Conservation (phyloP, 2,329 filamentous ascomycete genomes). For the Colletotrichum aenigma region DNA sequence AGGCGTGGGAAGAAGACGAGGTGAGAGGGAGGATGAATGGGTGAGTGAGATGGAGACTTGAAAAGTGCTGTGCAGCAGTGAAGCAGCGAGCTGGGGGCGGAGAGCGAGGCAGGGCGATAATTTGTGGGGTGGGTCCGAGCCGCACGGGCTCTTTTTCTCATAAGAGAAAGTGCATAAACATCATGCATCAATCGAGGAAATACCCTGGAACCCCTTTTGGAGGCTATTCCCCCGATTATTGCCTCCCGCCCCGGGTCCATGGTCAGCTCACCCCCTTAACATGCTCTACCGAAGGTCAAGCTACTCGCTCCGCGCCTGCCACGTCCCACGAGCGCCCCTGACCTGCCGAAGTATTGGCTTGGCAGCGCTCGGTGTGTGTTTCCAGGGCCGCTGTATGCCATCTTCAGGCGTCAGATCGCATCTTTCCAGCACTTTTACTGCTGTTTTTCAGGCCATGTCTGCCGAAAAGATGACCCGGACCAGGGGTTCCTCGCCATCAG, state of each 20-base stretch:
- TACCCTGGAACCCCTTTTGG: neutral
- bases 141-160: neutral
- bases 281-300: conserved; percentile 3
- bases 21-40: neutral
- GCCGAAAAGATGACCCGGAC: neutral
- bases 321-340: conserved; percentile 10
- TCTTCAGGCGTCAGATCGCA: neutral
- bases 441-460: neutral
- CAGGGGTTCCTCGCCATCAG: neutral
- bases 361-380: neutral
- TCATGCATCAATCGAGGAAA: neutral
- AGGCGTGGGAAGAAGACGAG: neutral
- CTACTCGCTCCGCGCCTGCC: conserved; percentile 8
- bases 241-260: neutral
- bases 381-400: neutral
- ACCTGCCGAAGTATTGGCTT: conserved; percentile 19
- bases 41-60: neutral
- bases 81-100: neutral
- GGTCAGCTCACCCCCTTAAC: neutral
- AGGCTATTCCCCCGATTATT: neutral
- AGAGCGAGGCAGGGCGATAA: neutral
- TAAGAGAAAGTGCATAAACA: conserved; percentile 2
- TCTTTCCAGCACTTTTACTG: neutral
- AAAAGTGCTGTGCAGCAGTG: neutral
- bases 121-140: neutral